Evolutionary conservation across 2,329 filamentous ascomycete genomes (phyloP).

Genomic region (Geosmithia flava): DNA sequence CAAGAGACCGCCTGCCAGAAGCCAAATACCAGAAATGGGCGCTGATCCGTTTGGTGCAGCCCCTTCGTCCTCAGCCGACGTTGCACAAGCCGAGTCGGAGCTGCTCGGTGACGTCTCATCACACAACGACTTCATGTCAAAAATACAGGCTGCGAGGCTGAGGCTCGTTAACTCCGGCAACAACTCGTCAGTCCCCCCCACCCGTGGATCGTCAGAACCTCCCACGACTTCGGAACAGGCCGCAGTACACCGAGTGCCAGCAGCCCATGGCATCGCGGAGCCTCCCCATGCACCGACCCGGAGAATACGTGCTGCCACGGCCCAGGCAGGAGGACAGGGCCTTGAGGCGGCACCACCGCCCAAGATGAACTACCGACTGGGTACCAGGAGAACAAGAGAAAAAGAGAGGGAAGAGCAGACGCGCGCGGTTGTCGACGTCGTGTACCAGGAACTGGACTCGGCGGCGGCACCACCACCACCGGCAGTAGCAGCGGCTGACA

Average conservation of each 20-base stretch:
- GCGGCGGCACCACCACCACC: neutral
- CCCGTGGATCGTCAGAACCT: conserved; percentile 54
- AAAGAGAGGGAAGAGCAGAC: conserved; percentile 16
- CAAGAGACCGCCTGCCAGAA: conserved; percentile 28
- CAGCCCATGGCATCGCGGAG: conserved; percentile 18
- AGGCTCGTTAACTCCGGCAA: conserved; percentile 24
- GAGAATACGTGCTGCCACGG: conserved; percentile 34
- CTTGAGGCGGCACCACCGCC: conserved; percentile 43
- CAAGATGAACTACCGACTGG: conserved; percentile 48
- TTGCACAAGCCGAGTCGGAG: conserved; percentile 12
- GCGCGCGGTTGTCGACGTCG: conserved; percentile 1
- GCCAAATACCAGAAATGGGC: conserved; percentile 20
- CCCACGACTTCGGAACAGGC: conserved; percentile 8
- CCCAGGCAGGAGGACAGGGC: conserved; percentile 35
- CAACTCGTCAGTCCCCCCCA: conserved; percentile 17
- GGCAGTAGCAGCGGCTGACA: conserved; percentile 21
- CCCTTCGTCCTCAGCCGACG: neutral
- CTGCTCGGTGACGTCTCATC: conserved; percentile 29
- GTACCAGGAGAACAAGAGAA: conserved; percentile 26
- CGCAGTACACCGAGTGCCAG: conserved; percentile 10
- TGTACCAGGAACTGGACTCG: conserved; percentile 22
- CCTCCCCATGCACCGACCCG: conserved; percentile 38
- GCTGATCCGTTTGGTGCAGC: conserved; percentile 32
- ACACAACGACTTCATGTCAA: conserved; percentile 43
- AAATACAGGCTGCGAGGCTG: conserved; percentile 38